Conservation (phyloP, 441 rosid species). For the Breynia disticha region DNA sequence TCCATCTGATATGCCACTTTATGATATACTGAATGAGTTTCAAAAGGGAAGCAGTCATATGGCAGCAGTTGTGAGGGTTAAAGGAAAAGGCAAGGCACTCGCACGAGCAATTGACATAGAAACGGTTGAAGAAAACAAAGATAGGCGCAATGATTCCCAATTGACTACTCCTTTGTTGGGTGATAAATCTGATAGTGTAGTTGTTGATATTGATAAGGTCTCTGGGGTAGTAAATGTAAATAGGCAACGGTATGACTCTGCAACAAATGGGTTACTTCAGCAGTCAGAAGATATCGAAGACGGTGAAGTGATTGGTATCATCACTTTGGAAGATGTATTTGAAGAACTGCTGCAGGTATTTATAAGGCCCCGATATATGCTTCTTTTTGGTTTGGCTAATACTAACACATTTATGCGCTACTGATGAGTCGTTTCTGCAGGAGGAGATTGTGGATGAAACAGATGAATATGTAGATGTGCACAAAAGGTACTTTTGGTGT, state of each 20-base stretch:
- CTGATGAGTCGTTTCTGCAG: slow-evolving; percentile 28
- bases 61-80: slow-evolving; percentile 94
- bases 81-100: slow-evolving; percentile 43
- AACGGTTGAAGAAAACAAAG: slow-evolving; percentile 31
- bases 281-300: slow-evolving; percentile 69
- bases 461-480: slow-evolving; percentile 93
- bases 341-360: slow-evolving; percentile 83
- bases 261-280: slow-evolving; percentile 31
- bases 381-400: not conserved
- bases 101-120: slow-evolving; percentile 32
- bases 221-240: slow-evolving; percentile 20
- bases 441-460: slow-evolving; percentile 99
- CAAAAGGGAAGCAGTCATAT: slow-evolving; percentile 98
- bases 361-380: not conserved
- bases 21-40: slow-evolving; percentile 89
- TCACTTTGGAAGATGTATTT: slow-evolving; percentile 93
- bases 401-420: not conserved
- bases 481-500: slow-evolving; percentile 61
- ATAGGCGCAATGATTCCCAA: slow-evolving; percentile 25
- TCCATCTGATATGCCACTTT: slow-evolving; percentile 87
- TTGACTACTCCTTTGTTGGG: slow-evolving; percentile 60
- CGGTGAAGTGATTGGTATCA: slow-evolving; percentile 89
- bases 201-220: slow-evolving; percentile 62
- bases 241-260: slow-evolving; percentile 30
- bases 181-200: slow-evolving; percentile 42